A percentile compares a stretch with the other conserved stretches of the same genome.
phyloP scores from a whole-genome alignment of 306 rosid species.

The Delonix regia region DNA sequence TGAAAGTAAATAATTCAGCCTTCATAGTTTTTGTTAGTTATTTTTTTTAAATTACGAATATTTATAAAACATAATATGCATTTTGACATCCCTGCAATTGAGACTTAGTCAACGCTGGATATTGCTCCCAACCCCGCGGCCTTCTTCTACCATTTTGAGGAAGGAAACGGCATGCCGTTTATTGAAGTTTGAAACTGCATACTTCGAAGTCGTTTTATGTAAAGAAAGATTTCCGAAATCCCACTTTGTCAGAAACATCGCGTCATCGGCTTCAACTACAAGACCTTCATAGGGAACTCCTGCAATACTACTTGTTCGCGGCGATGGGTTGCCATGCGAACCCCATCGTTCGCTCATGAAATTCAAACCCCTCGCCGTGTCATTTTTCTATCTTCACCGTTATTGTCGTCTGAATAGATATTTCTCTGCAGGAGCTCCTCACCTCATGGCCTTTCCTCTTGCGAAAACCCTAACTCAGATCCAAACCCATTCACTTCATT shows the following conservation, averaged over 20 bases:
- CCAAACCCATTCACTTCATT: slow-evolving; percentile 22
- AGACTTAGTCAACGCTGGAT: too few species aligned
- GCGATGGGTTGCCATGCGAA: slow-evolving; percentile 49
- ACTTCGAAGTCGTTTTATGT: not conserved
- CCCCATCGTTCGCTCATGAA: slow-evolving; percentile 61
- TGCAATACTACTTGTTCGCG: slow-evolving; percentile 13
- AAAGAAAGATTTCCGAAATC: not conserved
- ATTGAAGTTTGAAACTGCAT: not conserved
- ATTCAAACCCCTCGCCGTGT: slow-evolving; percentile 43
- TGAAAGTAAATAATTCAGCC: too few species aligned
- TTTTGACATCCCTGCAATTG: too few species aligned
- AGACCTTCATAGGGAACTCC: not conserved
- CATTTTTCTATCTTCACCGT: slow-evolving; percentile 9
- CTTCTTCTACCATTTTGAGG: not conserved
- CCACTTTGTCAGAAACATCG: not conserved
- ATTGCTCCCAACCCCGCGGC: too few species aligned
- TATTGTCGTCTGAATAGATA: slow-evolving; percentile 3
- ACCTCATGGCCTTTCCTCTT: slow-evolving; percentile 54
- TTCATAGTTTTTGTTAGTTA: too few species aligned
- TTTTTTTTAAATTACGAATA: too few species aligned
- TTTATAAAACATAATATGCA: too few species aligned
- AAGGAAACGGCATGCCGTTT: not conserved
- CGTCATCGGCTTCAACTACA: not conserved
- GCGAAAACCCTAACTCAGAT: slow-evolving; percentile 27
- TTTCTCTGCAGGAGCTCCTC: not conserved